Percentiles rank a stretch among this genome's conserved stretches.
Evolutionary conservation across 805 yeast genomes (phyloP).

Genomic region (Pichia ethanolica): DNA sequence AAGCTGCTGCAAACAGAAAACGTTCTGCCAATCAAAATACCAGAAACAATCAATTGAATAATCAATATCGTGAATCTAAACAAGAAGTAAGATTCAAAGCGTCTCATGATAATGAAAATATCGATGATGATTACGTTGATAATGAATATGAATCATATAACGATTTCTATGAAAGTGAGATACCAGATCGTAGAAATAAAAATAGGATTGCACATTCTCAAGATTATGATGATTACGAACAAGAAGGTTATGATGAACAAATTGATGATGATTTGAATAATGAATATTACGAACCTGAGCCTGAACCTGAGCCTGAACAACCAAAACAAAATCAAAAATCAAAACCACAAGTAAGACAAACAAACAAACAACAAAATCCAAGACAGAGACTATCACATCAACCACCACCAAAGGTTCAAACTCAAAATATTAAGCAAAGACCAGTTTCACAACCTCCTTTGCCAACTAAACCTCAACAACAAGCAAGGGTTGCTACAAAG

Average conservation of each 20-base stretch:
- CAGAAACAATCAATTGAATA: background rate
- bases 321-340: background rate
- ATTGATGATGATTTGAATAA: background rate
- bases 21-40: no score
- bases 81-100: conserved; percentile 5
- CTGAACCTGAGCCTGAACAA: no score
- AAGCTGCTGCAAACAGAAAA: background rate
- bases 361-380: background rate
- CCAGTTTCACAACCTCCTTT: no score
- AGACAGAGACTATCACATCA: no score
- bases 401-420: no score
- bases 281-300: background rate
- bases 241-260: background rate
- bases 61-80: background rate
- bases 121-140: background rate
- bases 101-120: background rate
- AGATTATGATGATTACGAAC: background rate
- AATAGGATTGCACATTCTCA: no score
- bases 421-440: no score
- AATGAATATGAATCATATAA: background rate
- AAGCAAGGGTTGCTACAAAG: no score
- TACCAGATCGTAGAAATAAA: background rate
- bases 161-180: background rate
- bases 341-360: background rate
- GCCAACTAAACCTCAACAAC: no score